phyloP scores from a whole-genome alignment of 768 basidiomycete species.

The Multifurca ochricompacta region DNA sequence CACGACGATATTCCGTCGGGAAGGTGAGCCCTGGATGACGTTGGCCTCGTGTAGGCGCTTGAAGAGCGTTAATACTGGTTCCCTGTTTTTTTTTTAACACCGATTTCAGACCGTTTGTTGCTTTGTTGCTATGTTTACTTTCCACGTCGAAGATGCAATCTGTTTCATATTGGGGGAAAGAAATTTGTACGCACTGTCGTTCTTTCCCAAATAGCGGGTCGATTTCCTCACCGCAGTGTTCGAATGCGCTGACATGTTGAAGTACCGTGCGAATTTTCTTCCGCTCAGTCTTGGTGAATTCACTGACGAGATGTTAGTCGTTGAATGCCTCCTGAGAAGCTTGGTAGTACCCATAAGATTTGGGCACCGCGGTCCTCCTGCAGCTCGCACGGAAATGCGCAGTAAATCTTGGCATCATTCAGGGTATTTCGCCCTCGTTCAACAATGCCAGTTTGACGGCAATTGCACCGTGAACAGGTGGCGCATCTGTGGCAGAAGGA shows the following conservation, averaged over 20 bases:
- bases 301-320: neutral
- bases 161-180: too few relatives aligned
- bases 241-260: conserved; percentile 30
- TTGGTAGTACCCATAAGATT: conserved; percentile 57
- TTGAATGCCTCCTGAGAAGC: conserved; percentile 21
- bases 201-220: too few relatives aligned
- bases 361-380: conserved; percentile 45
- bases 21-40: conserved; percentile 37
- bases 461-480: conserved; percentile 15
- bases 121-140: too few relatives aligned
- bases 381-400: conserved; percentile 37
- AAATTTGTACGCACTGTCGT: too few relatives aligned
- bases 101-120: too few relatives aligned
- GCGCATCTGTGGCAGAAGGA: conserved; percentile 29
- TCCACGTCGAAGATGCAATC: neutral
- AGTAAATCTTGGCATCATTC: conserved; percentile 39
- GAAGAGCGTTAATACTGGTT: conserved; percentile 29
- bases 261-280: neutral
- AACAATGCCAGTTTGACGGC: conserved; percentile 25
- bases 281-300: neutral
- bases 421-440: conserved; percentile 15
- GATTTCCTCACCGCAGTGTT: too few relatives aligned
- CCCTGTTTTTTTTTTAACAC: conserved; percentile 16
- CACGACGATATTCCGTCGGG: conserved; percentile 37
- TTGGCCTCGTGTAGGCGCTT: conserved; percentile 34